Evolutionary conservation across 176 grass and related monocot species (phyloP).

Genomic region (Saccharum spontaneum): DNA sequence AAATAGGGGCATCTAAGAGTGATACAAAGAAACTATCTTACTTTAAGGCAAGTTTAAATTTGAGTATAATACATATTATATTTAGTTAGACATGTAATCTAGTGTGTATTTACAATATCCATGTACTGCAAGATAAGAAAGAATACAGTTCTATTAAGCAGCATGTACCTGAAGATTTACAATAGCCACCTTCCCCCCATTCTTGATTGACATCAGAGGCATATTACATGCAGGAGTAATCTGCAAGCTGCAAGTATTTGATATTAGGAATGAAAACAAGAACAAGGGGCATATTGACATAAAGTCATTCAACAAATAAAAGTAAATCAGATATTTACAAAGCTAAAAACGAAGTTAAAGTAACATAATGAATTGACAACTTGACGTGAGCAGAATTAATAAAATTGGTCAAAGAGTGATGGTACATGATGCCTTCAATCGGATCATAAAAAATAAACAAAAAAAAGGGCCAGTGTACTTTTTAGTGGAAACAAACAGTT

Average conservation of each 20-base stretch:
- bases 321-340: not conserved
- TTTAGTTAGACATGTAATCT: not conserved
- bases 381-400: not conserved
- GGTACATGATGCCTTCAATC: not conserved
- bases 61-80: not conserved
- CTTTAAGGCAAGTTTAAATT: not conserved
- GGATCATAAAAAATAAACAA: no score
- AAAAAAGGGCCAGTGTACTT: not conserved
- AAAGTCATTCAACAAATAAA: conserved; percentile 11
- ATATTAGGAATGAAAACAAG: conserved; percentile 35
- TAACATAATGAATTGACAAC: conserved; percentile 7
- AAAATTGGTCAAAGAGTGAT: not conserved
- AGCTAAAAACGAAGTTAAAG: not conserved
- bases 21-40: not conserved
- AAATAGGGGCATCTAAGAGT: not conserved
- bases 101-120: not conserved
- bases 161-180: conserved; percentile 91
- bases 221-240: conserved; percentile 98
- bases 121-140: not conserved
- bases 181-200: conserved; percentile 78
- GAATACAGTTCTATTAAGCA: conserved; percentile 9
- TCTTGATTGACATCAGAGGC: conserved; percentile 70
- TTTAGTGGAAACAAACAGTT: not conserved
- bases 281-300: conserved; percentile 20
- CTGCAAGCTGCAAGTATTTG: conserved; percentile 65